Evolutionary conservation across 768 basidiomycete species (phyloP).

Genomic region (Leucocoprinus leucothites): DNA sequence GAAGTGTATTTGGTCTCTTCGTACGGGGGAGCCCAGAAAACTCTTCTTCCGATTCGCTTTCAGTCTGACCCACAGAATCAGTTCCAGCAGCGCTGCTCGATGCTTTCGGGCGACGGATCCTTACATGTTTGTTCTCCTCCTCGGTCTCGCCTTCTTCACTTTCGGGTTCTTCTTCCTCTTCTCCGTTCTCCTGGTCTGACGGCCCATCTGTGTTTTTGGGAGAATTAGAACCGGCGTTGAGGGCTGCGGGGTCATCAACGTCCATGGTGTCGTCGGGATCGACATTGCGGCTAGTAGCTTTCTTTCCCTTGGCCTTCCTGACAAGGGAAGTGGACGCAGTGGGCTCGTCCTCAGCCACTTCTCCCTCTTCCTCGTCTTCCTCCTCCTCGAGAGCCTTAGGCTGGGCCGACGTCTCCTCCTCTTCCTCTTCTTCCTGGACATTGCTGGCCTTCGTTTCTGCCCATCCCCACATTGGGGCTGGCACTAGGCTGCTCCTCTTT

Average conservation of each 20-base stretch:
- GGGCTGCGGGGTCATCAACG: slow-evolving; percentile 1
- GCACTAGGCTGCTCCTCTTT: slow-evolving; percentile 67
- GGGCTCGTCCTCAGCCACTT: slow-evolving; percentile 13
- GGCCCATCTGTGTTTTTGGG: neutral
- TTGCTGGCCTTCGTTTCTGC: slow-evolving; percentile 45
- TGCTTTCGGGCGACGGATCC: slow-evolving; percentile 5
- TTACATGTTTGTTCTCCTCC: slow-evolving; percentile 8
- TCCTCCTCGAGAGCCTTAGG: slow-evolving; percentile 64
- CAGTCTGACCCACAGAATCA: slow-evolving; percentile 18
- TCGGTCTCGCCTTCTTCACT: slow-evolving; percentile 17
- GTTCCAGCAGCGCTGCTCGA: slow-evolving; percentile 15
- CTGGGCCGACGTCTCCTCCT: slow-evolving; percentile 57
- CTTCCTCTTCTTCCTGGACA: slow-evolving; percentile 38
- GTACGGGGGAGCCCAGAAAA: slow-evolving; percentile 15
- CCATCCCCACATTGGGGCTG: slow-evolving; percentile 87
- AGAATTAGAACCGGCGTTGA: neutral
- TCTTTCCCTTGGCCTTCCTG: slow-evolving; percentile 16
- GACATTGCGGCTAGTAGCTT: slow-evolving; percentile 7
- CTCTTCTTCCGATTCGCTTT: slow-evolving; percentile 15
- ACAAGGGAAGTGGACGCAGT: slow-evolving; percentile 11
- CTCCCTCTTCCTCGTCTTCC: slow-evolving; percentile 36
- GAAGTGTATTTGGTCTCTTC: neutral
- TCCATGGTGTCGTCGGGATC: slow-evolving; percentile 19
- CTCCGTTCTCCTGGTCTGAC: slow-evolving; percentile 14
- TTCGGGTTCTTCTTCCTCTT: slow-evolving; percentile 14